These are phyloP conservation scores for Diaporthe vaccinii DNA, from an alignment of 2,329 filamentous ascomycete species.

Conservation along the genomic window DNA sequence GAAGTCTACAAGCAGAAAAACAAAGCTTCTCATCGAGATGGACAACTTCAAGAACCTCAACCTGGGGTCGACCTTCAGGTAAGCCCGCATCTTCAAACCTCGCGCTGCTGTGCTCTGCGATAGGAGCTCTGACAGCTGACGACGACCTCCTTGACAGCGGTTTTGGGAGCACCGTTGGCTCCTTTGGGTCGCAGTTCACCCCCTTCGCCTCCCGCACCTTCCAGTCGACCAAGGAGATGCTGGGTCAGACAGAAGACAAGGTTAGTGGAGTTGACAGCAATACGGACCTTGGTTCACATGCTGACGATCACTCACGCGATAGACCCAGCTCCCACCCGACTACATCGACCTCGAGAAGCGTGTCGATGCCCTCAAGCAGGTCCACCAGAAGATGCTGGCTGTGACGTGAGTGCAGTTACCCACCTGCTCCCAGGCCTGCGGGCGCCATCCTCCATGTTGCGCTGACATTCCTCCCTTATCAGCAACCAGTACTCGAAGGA, in stretches of 20 bases:
- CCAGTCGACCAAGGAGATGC: constrained; percentile 98
- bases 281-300: constrained; percentile 2
- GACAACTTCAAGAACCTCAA: constrained; percentile 71
- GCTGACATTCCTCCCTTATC: constrained; percentile 41
- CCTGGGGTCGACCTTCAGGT: constrained; percentile 70
- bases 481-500: constrained; percentile 95
- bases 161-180: constrained; percentile 50
- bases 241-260: constrained; percentile 96
- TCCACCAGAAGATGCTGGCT: constrained; percentile 96
- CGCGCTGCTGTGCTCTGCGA: constrained; percentile 23
- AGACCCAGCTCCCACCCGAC: constrained; percentile 97
- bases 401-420: constrained; percentile 80
- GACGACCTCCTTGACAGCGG: constrained; percentile 53
- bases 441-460: not conserved
- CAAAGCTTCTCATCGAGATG: constrained; percentile 52
- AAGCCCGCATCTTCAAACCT: constrained; percentile 46
- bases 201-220: constrained; percentile 95
- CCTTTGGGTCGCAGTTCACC: constrained; percentile 81
- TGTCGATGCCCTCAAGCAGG: constrained; percentile 95
- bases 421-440: not conserved
- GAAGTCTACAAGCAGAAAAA: not conserved
- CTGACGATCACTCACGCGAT: constrained; percentile 27
- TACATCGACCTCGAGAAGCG: constrained; percentile 99
- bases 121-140: constrained; percentile 47
- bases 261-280: constrained; percentile 56